phyloP scores from a whole-genome alignment of 352 stramenopile species.

The Phytophthora citrophthora region DNA sequence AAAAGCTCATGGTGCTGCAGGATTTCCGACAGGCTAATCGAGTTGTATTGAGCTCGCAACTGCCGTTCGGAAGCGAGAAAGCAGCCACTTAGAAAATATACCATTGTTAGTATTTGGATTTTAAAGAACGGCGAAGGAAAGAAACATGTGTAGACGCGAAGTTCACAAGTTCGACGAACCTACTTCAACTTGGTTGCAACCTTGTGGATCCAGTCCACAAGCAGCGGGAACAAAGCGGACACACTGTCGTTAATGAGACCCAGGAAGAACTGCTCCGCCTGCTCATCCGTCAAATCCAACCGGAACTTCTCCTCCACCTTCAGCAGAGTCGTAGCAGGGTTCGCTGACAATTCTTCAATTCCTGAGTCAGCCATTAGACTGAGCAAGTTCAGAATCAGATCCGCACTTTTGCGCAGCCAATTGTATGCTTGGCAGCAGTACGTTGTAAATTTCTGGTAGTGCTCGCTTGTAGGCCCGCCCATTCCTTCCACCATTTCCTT shows the following conservation, averaged over 20 bases:
- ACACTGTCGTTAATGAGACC: conserved; percentile 96
- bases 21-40: conserved; percentile 59
- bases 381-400: conserved; percentile 98
- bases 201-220: conserved; percentile 92
- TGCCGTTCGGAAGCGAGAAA: conserved; percentile 33
- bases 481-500: conserved; percentile 98
- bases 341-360: conserved; percentile 93
- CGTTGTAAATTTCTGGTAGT: conserved; percentile 94
- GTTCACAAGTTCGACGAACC: conserved; percentile 3
- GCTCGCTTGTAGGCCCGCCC: conserved; percentile 90
- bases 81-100: conserved; percentile 16
- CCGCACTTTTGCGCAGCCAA: conserved; percentile 97
- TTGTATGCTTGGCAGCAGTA: conserved; percentile 95
- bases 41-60: conserved; percentile 46
- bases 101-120: conserved; percentile 25
- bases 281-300: conserved; percentile 97
- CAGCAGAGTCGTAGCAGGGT: conserved; percentile 83
- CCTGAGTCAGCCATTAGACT: conserved; percentile 99
- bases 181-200: conserved; percentile 73
- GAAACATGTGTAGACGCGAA: conserved; percentile 11
- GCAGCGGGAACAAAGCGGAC: conserved; percentile 88
- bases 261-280: conserved; percentile 97
- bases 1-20: conserved; percentile 48
- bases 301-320: conserved; percentile 97
- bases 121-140: neutral